Conservation (phyloP, 306 rosid species). For the Vigna trinervia region DNA sequence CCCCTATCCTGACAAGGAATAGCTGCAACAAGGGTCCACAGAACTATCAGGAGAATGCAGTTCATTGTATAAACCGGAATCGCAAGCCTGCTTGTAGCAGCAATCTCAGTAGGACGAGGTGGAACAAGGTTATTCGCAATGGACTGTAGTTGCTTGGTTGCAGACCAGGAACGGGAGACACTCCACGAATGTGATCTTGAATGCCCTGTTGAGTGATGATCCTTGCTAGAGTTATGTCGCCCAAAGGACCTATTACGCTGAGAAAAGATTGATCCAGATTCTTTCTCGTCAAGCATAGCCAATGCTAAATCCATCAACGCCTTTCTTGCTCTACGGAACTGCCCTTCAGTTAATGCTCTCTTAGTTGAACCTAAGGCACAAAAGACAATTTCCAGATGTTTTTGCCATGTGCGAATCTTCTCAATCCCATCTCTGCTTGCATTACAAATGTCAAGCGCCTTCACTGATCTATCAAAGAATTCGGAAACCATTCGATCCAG, state of each 20-base stretch:
- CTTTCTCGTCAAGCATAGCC: slow-evolving; percentile 74
- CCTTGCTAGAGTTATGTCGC: slow-evolving; percentile 68
- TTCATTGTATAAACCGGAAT: slow-evolving; percentile 76
- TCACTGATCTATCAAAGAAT: slow-evolving; percentile 73
- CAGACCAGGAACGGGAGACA: slow-evolving; percentile 92
- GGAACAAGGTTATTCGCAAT: slow-evolving; percentile 74
- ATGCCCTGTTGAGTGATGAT: slow-evolving; percentile 63
- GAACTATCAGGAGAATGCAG: slow-evolving; percentile 70
- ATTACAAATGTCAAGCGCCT: slow-evolving; percentile 86
- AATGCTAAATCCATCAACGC: slow-evolving; percentile 80
- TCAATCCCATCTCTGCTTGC: slow-evolving; percentile 76
- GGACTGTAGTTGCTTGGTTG: slow-evolving; percentile 86
- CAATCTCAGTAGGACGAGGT: slow-evolving; percentile 74
- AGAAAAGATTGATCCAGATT: slow-evolving; percentile 65
- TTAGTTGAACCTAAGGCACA: slow-evolving; percentile 68
- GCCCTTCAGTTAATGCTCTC: slow-evolving; percentile 77
- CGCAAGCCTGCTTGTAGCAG: slow-evolving; percentile 72
- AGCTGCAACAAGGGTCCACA: slow-evolving; percentile 88
- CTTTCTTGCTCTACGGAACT: slow-evolving; percentile 82
- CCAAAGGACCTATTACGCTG: slow-evolving; percentile 82
- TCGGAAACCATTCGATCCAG: slow-evolving; percentile 67
- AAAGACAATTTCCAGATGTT: slow-evolving; percentile 72
- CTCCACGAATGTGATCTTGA: slow-evolving; percentile 97
- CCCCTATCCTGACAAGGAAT: slow-evolving; percentile 94
- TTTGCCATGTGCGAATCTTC: slow-evolving; percentile 70